Percentiles rank a stretch among this genome's conserved stretches.
Evolutionary conservation across 2,329 filamentous ascomycete species (phyloP).

Genomic region (Fusarium sp.): DNA sequence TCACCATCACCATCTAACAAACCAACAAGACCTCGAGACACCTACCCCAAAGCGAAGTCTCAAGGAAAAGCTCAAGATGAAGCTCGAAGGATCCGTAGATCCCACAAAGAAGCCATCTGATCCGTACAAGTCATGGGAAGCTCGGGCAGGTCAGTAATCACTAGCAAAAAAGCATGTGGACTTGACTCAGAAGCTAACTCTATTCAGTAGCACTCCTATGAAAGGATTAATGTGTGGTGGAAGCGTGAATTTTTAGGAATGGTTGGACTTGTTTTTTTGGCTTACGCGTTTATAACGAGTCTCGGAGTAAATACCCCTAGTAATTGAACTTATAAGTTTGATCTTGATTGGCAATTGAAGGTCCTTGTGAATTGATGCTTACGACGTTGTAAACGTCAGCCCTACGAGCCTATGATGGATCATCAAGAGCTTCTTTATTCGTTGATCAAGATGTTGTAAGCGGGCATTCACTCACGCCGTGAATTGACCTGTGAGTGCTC

Average conservation of each 20-base stretch:
- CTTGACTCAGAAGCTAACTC: constrained; percentile 7
- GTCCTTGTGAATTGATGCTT: neutral
- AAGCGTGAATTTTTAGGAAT: constrained; percentile 9
- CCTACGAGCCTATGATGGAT: neutral
- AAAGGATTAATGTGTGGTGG: neutral
- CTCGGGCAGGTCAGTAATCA: constrained; percentile 38
- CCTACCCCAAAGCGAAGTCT: constrained; percentile 30
- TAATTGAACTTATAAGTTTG: constrained; percentile 9
- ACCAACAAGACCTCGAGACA: constrained; percentile 10
- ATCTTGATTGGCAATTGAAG: neutral
- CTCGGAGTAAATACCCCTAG: constrained; percentile 26
- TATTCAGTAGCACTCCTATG: constrained; percentile 36
- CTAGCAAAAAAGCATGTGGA: neutral
- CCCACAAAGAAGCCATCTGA: constrained; percentile 38
- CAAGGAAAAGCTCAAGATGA: constrained; percentile 41
- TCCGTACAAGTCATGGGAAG: constrained; percentile 44
- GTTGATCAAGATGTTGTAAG: neutral
- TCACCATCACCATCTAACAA: constrained; percentile 11
- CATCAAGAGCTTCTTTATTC: neutral
- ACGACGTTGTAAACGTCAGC: constrained; percentile 15
- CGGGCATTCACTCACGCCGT: neutral
- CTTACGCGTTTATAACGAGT: constrained; percentile 16
- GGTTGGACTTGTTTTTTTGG: constrained; percentile 8
- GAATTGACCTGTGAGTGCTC: neutral
- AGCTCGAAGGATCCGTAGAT: constrained; percentile 36